Evolutionary conservation across 495 filamentous ascomycete species (phyloP).

Genomic region (Aspergillus mulundensis): DNA sequence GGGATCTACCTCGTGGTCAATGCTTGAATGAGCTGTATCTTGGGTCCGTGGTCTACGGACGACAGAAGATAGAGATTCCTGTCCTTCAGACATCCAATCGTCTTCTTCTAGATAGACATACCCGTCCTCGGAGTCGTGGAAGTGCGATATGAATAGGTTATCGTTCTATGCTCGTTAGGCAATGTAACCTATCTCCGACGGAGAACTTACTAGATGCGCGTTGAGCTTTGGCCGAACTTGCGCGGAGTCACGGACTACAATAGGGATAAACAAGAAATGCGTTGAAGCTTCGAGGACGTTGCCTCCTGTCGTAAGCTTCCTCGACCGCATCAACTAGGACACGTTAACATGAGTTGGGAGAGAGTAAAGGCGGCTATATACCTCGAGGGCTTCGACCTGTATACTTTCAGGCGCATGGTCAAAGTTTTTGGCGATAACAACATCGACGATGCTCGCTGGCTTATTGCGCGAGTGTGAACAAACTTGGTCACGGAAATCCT

Average conservation of each 20-base stretch:
- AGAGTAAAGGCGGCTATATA: slow-evolving; percentile 17
- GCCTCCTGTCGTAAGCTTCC: slow-evolving; percentile 68
- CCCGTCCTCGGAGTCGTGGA: slow-evolving; percentile 69
- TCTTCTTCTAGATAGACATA: slow-evolving; percentile 66
- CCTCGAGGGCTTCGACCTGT: slow-evolving; percentile 84
- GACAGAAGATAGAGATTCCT: slow-evolving; percentile 43
- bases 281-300: slow-evolving; percentile 69
- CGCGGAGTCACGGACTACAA: slow-evolving; percentile 46
- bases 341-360: slow-evolving; percentile 10
- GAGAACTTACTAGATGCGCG: slow-evolving; percentile 42
- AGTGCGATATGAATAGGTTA: slow-evolving; percentile 83
- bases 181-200: background rate
- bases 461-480: slow-evolving; percentile 38
- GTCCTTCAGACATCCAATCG: slow-evolving; percentile 42
- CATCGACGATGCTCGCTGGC: slow-evolving; percentile 50
- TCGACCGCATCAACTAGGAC: slow-evolving; percentile 70
- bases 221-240: slow-evolving; percentile 34
- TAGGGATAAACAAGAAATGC: slow-evolving; percentile 74
- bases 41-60: slow-evolving; percentile 31
- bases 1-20: slow-evolving; percentile 24
- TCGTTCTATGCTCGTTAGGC: slow-evolving; percentile 56
- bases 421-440: slow-evolving; percentile 78
- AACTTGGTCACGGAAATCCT: slow-evolving; percentile 71
- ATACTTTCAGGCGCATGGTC: slow-evolving; percentile 63
- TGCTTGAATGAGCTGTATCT: slow-evolving; percentile 11